Evolutionary conservation across 2,329 filamentous ascomycete species (phyloP).

Genomic region (Sporothrix euskadiensis): DNA sequence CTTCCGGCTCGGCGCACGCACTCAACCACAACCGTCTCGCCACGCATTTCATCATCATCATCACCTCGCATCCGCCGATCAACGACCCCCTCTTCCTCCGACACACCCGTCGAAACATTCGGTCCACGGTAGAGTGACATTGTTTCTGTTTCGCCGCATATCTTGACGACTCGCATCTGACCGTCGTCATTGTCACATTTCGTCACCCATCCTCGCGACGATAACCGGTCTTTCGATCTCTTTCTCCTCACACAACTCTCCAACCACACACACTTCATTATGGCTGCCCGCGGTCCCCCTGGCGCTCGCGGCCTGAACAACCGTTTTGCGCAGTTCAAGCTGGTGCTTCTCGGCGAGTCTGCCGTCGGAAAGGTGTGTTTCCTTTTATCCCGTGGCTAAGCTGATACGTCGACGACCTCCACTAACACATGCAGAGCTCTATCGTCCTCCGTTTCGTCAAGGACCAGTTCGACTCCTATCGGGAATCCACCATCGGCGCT

Average conservation of each 20-base stretch:
- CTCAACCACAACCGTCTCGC: not conserved
- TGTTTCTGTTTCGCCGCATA: no score
- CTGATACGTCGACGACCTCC: not conserved
- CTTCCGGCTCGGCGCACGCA: not conserved
- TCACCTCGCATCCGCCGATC: constrained; percentile 6
- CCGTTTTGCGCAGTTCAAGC: constrained; percentile 98
- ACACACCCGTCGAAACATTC: not conserved
- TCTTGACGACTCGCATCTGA: not conserved
- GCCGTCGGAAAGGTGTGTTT: constrained; percentile 88
- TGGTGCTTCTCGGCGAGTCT: constrained; percentile 95
- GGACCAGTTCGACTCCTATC: constrained; percentile 98
- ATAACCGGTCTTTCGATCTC: not conserved
- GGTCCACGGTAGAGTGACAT: not conserved
- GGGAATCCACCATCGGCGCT: constrained; percentile 96
- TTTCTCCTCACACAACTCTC: not conserved
- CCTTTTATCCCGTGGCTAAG: constrained; percentile 23
- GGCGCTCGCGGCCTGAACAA: constrained; percentile 67
- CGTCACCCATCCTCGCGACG: constrained; percentile 2
- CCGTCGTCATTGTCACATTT: not conserved
- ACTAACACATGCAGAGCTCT: constrained; percentile 68
- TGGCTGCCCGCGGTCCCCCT: constrained; percentile 77
- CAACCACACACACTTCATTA: constrained; percentile 43
- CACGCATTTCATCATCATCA: not conserved
- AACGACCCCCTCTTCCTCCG: not conserved
- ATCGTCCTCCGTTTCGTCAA: constrained; percentile 98